Evolutionary conservation across 2,329 filamentous ascomycete species (phyloP), one percentile per base, ranked within the genome.

Genomic region (Cercospora janseana): DNA sequence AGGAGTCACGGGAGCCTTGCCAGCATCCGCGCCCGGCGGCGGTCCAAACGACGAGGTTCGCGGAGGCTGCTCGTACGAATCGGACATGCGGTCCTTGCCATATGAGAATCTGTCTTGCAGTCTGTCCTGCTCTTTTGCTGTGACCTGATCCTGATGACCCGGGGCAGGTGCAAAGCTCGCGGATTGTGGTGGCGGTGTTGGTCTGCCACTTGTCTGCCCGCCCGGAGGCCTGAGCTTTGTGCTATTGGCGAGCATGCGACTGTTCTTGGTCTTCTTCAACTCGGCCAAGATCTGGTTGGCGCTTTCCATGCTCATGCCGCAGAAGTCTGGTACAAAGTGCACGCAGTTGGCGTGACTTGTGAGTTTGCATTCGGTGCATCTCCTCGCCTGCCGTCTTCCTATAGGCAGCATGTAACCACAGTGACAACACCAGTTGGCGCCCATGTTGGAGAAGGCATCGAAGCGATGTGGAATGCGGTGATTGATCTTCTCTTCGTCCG

Each of bases 401-500:
- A 98, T 87, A 0, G 93, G 91, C 43, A 98, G 74, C 60, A 98
- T 86, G 67, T 96, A 97, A 63, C 93, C 93, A 69, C 93, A 98
- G 71, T 98, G 93, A 67, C 93, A 98, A 73, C 93, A 98, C 93
- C 93, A 98, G 68, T 97, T 98, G 61, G 93, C 93, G 12, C 91
- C 93, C 73, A 98, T 88, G 66, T 98, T 98, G 58, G 90, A 90
- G 69, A 94, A 98, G n/a, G 87, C 83, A 64, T 92, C 85, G 77
- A 97, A 98, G 46, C 93, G 86, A 79, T 98, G 93, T 6, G 93
- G 93, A 67, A 98, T 98, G 58, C 93, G 88, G 69, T 98, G 93
- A 69, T 98, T 98, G 81, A 98, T 94, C 78, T 97, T 98, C 73
- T 96, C 93, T 72, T 98, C 93, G 71, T 98, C 93, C 16, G 93